Percentiles rank a stretch among this genome's conserved stretches.
These are phyloP conservation scores for Paragyromitra xinjiangensis DNA, from an alignment of 495 filamentous ascomycete species.

Conservation along the genomic window DNA sequence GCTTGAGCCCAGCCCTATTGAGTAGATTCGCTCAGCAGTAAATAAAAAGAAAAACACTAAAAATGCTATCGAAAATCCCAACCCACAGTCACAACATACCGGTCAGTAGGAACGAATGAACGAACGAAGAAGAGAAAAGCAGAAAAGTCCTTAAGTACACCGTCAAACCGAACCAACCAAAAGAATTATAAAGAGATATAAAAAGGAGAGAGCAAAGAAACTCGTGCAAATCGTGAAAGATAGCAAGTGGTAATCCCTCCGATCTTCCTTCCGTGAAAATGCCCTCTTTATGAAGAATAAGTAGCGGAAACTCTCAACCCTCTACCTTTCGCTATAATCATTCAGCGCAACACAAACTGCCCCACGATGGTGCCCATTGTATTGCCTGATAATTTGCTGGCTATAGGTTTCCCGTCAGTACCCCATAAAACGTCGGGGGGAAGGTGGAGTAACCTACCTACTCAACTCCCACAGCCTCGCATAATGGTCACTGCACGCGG, in stretches of 20 bases:
- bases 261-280: background rate
- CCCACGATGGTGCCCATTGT: constrained; percentile 95
- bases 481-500: constrained; percentile 96
- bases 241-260: background rate
- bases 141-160: constrained; percentile 22
- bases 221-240: constrained; percentile 6
- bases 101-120: background rate
- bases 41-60: constrained; percentile 6
- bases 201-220: constrained; percentile 4
- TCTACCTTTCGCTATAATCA: constrained; percentile 81
- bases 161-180: constrained; percentile 1
- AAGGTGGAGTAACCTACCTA: constrained; percentile 53
- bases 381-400: constrained; percentile 92
- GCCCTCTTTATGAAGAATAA: constrained; percentile 3
- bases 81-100: constrained; percentile 19
- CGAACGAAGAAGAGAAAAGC: constrained; percentile 1
- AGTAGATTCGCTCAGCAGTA: background rate
- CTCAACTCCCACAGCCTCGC: constrained; percentile 94
- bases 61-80: constrained; percentile 6
- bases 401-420: constrained; percentile 58
- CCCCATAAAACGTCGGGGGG: no score
- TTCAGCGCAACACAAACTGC: constrained; percentile 96
- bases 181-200: constrained; percentile 3
- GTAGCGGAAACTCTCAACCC: background rate
- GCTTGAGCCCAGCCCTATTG: background rate